Base-by-base conservation (phyloP, 306 rosid genomes). In the Inga laurina region DNA sequence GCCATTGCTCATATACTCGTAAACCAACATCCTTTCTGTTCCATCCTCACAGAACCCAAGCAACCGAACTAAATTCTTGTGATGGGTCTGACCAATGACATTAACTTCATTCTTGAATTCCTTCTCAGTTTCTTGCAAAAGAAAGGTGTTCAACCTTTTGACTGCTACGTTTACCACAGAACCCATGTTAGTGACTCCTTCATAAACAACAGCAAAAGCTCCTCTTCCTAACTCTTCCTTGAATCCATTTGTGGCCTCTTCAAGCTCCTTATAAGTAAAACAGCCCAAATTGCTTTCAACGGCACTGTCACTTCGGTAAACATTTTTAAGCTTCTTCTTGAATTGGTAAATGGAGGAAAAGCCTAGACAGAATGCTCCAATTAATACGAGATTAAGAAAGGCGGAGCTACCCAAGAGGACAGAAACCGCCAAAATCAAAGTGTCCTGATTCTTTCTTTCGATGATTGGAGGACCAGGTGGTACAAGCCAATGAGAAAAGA, bases 101-200 rank as follows among this genome's bases (percentile, higher is more conserved):
- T 76, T 76, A 43, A 86, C 22, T 45, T 86, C 89, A 76, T 86
- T 86, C 77, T 78, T 86, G 86, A 86, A 91, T 52, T 91, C 95
- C 66, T 61, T 78, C 43, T 87, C 86, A 62, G 30, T 82, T 22
- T 90, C 86, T 30, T 85, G 79, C 65, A 81, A 48, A 68, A 76
- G 39, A 43, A 74, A 80, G 44, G 14, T 81, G 85, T 90, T 56
- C 75, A 92, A 76, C 77, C 46, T 84, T 59, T 91, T 88, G 6
- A 88, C 91, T 0, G 92, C 92, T 22, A 86, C 80, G 2, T 3
- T 84, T 43, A 86, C 49, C 18, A 37, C 1, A 27, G 79, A 46
- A 54, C 84, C 77, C 51, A 66, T 59, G 59, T 51, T 41, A 14
- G 83, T 10, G 21, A 67, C 75, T 71, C 89, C 89, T 82, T 86